Conservation (phyloP, 1,284 basidiomycete genomes). For the Naganishia sp. region DNA sequence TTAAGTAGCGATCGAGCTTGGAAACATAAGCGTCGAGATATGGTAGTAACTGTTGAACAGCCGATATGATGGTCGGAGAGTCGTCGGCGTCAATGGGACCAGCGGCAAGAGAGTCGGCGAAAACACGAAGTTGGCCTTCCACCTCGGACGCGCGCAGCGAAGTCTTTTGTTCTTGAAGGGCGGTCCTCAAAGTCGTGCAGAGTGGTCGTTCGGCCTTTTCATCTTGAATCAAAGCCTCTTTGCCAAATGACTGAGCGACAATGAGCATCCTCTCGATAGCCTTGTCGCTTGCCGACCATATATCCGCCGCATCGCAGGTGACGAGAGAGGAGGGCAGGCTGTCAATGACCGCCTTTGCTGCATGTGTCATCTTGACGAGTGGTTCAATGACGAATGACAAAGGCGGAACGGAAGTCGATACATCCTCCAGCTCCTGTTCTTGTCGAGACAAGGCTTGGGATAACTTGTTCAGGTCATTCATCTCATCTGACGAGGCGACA, state of each 20-base stretch:
- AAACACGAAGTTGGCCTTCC: slow-evolving; percentile 40
- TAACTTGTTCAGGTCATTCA: background rate
- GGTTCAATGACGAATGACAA: slow-evolving; percentile 4
- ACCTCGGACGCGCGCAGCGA: slow-evolving; percentile 48
- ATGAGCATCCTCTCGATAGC: slow-evolving; percentile 68
- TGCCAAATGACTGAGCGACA: slow-evolving; percentile 63
- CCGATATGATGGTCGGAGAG: slow-evolving; percentile 28
- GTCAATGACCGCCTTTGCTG: slow-evolving; percentile 10
- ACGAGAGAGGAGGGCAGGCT: slow-evolving; percentile 25
- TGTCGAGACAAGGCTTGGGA: slow-evolving; percentile 4
- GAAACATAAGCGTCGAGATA: slow-evolving; percentile 40
- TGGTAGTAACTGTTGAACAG: slow-evolving; percentile 44
- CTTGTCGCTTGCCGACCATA: slow-evolving; percentile 48
- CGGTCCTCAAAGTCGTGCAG: slow-evolving; percentile 42
- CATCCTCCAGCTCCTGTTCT: background rate
- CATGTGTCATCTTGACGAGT: slow-evolving; percentile 7
- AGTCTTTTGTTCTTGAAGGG: slow-evolving; percentile 37
- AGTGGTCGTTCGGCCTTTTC: slow-evolving; percentile 46
- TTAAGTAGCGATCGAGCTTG: slow-evolving; percentile 43
- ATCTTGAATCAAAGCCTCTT: slow-evolving; percentile 34
- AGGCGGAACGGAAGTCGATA: background rate
- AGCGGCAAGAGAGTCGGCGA: slow-evolving; percentile 35
- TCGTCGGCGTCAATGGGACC: slow-evolving; percentile 22
- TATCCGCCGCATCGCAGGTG: slow-evolving; percentile 2
- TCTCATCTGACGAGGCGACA: slow-evolving; percentile 1